phyloP scores from a whole-genome alignment of 192 early-diverging fungal species.

The Backusella australiensis region DNA sequence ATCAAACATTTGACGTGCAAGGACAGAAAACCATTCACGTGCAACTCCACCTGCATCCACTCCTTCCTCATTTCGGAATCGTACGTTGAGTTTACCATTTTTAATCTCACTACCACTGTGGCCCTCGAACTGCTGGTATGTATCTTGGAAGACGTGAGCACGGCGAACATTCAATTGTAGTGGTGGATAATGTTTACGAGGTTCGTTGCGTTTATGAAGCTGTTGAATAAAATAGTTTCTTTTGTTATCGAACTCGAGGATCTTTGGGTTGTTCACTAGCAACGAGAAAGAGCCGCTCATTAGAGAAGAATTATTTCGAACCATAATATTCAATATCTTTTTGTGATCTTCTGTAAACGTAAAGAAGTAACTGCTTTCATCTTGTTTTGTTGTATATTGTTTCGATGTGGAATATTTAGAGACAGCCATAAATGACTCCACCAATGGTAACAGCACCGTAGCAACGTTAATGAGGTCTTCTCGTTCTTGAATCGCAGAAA shows the following conservation, averaged over 20 bases:
- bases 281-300: conserved; percentile 97
- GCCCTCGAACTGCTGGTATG: conserved; percentile 89
- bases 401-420: conserved; percentile 75
- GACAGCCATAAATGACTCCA: conserved; percentile 99
- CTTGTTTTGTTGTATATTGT: not conserved
- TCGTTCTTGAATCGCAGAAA: conserved; percentile 68
- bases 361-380: conserved; percentile 65
- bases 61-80: conserved; percentile 94
- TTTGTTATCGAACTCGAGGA: conserved; percentile 99
- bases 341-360: conserved; percentile 90
- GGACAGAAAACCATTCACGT: conserved; percentile 96
- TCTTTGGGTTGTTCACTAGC: conserved; percentile 92
- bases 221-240: conserved; percentile 96
- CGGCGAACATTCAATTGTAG: conserved; percentile 91
- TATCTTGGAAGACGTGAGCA: conserved; percentile 93
- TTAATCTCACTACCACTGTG: conserved; percentile 90
- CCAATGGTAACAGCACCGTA: conserved; percentile 87
- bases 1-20: conserved; percentile 97
- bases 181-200: conserved; percentile 60
- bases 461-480: conserved; percentile 83
- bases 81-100: conserved; percentile 87
- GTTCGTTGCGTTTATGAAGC: conserved; percentile 75
- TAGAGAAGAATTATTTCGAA: conserved; percentile 91
- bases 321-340: conserved; percentile 96
- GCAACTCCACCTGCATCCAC: conserved; percentile 97